phyloP scores from a whole-genome alignment of 2,329 filamentous ascomycete genomes.

The Stemphylium vesicarium region DNA sequence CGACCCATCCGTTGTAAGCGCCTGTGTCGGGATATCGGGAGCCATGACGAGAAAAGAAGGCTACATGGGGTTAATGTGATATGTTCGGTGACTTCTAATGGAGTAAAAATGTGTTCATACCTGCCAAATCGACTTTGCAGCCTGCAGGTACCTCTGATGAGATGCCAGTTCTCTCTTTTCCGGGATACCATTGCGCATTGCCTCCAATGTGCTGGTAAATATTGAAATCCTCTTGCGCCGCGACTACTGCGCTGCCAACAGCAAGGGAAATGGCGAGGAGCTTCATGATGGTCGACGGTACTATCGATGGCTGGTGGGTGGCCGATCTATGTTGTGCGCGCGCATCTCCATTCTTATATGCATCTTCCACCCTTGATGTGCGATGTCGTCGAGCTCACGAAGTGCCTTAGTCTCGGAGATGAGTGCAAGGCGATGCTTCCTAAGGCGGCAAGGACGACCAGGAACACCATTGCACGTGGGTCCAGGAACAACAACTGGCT shows the following conservation, averaged over 20 bases:
- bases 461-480: constrained; percentile 11
- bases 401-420: constrained; percentile 28
- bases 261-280: constrained; percentile 24
- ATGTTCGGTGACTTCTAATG: not conserved
- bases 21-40: constrained; percentile 68
- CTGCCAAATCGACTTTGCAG: constrained; percentile 65
- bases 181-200: constrained; percentile 50
- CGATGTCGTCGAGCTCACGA: not conserved
- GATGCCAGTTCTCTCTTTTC: constrained; percentile 60
- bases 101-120: not conserved
- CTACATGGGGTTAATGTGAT: constrained; percentile 24
- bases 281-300: constrained; percentile 23
- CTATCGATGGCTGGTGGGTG: not conserved
- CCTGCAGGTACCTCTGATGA: constrained; percentile 61
- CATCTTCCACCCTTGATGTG: not conserved
- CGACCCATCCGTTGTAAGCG: constrained; percentile 64
- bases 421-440: constrained; percentile 29
- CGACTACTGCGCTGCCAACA: constrained; percentile 12
- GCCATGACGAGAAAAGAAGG: constrained; percentile 67
- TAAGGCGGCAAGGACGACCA: constrained; percentile 21
- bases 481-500: constrained; percentile 2
- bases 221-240: constrained; percentile 36
- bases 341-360: constrained; percentile 9
- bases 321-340: not conserved
- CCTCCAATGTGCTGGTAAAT: constrained; percentile 47